Conservation (phyloP, 2,329 filamentous ascomycete species). For the Verticillium klebahnii region DNA sequence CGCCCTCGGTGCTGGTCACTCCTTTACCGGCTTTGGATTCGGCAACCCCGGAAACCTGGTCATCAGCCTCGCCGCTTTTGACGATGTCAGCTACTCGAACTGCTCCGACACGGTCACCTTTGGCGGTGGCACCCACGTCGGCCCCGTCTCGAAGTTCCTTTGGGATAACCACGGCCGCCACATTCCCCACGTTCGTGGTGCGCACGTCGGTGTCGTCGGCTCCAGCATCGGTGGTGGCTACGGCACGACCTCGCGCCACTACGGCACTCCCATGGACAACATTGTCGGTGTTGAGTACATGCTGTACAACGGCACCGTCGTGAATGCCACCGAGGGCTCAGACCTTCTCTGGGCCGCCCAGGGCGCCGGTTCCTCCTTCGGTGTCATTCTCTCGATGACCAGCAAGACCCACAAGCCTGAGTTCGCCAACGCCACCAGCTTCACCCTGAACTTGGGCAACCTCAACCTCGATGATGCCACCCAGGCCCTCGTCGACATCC, state of each 20-base stretch:
- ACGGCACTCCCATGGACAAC: constrained; percentile 13
- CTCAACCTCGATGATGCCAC: constrained; percentile 3
- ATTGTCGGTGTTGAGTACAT: constrained; percentile 11
- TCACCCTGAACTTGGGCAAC: constrained; percentile 7
- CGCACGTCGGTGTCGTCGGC: constrained; percentile 10
- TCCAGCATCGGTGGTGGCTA: constrained; percentile 12
- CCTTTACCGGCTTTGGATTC: constrained; percentile 12
- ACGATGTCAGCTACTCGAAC: constrained; percentile 6
- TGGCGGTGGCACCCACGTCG: constrained; percentile 10
- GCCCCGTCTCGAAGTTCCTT: constrained; percentile 9
- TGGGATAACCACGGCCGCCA: constrained; percentile 12
- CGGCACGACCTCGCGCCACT: constrained; percentile 8
- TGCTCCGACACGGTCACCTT: constrained; percentile 9
- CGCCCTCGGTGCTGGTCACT: constrained; percentile 10
- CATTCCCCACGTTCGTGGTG: constrained; percentile 12
- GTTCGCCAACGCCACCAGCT: constrained; percentile 9
- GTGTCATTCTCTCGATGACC: constrained; percentile 11
- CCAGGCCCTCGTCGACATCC: constrained; percentile 8
- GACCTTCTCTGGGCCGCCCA: constrained; percentile 14
- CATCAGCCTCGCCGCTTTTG: constrained; percentile 13
- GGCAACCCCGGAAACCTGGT: constrained; percentile 10
- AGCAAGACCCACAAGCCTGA: constrained; percentile 11
- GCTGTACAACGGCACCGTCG: constrained; percentile 14
- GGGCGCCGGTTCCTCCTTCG: constrained; percentile 12
- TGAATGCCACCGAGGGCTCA: constrained; percentile 8